These are phyloP conservation scores for Stachybotrys echinatus DNA, from an alignment of 2,329 filamentous ascomycete species.

Conservation along the genomic window DNA sequence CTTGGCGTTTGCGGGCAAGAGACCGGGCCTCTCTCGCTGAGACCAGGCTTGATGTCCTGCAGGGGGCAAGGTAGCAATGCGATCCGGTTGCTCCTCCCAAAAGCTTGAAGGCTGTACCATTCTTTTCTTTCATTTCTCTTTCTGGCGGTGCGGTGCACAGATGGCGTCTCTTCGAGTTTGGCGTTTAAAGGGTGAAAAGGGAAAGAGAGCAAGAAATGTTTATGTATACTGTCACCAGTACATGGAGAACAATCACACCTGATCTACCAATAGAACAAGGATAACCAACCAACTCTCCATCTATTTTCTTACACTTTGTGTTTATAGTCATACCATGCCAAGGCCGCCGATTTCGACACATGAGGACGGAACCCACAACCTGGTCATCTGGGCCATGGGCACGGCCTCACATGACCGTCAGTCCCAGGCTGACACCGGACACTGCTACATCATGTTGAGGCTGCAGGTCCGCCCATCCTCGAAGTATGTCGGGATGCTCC, in stretches of 20 bases:
- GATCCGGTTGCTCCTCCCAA: not conserved
- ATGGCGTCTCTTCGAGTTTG: conserved; percentile 20
- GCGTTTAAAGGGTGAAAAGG: conserved; percentile 23
- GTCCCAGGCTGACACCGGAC: not conserved
- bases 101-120: not conserved
- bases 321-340: not conserved
- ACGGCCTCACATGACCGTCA: not conserved
- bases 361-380: not conserved
- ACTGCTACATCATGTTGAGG: not conserved
- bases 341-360: not conserved
- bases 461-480: not conserved
- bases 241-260: conserved; percentile 10
- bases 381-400: not conserved
- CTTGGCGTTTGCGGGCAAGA: too few species aligned
- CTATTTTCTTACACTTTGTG: too few species aligned
- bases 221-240: conserved; percentile 18
- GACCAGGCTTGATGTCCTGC: not conserved
- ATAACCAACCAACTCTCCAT: too few species aligned
- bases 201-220: conserved; percentile 19
- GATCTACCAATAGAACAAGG: conserved; percentile 12
- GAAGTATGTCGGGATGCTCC: not conserved
- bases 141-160: conserved; percentile 1
- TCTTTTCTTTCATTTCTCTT: not conserved
- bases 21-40: too few species aligned
- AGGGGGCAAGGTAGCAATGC: not conserved